These are phyloP conservation scores for Lentinula aciculospora DNA, from an alignment of 768 basidiomycete species.

Conservation along the genomic window DNA sequence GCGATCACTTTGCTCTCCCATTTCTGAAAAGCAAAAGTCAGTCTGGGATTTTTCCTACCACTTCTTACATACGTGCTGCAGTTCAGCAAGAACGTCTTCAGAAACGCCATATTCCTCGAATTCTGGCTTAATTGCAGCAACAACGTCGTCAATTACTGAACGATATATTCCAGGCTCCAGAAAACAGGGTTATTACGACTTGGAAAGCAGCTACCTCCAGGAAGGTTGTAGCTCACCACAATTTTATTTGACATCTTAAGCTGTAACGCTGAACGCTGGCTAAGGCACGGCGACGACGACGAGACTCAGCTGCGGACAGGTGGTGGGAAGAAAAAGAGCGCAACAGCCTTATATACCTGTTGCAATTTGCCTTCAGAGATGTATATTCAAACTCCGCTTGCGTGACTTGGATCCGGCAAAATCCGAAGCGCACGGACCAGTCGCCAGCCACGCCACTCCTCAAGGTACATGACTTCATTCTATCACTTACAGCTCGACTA, in stretches of 20 bases:
- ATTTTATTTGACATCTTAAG: conserved; percentile 92
- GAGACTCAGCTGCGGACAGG: conserved; percentile 11
- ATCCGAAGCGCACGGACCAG: conserved; percentile 5
- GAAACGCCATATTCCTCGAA: conserved; percentile 96
- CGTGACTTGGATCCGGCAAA: conserved; percentile 1
- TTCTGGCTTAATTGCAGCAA: conserved; percentile 79
- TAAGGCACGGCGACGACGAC: conserved; percentile 6
- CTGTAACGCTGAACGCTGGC: conserved; percentile 19
- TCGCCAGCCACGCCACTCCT: neutral
- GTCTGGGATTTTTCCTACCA: neutral
- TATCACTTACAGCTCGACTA: neutral
- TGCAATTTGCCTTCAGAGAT: conserved; percentile 3
- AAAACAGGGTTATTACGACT: conserved; percentile 41
- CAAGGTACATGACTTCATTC: conserved; percentile 1
- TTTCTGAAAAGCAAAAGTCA: conserved; percentile 47
- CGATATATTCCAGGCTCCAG: conserved; percentile 90
- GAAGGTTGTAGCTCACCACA: conserved; percentile 85
- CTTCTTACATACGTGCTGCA: conserved; percentile 72
- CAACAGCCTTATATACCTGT: conserved; percentile 9
- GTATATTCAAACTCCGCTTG: conserved; percentile 5
- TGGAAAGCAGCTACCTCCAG: conserved; percentile 50
- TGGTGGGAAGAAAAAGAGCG: conserved; percentile 10
- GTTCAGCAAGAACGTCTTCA: conserved; percentile 82
- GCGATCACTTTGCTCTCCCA: conserved; percentile 94
- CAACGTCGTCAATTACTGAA: conserved; percentile 94